Percentiles rank a stretch among this genome's conserved stretches.
Evolutionary conservation across 768 basidiomycete species (phyloP).

Genomic region (Floccularia luteovirens): DNA sequence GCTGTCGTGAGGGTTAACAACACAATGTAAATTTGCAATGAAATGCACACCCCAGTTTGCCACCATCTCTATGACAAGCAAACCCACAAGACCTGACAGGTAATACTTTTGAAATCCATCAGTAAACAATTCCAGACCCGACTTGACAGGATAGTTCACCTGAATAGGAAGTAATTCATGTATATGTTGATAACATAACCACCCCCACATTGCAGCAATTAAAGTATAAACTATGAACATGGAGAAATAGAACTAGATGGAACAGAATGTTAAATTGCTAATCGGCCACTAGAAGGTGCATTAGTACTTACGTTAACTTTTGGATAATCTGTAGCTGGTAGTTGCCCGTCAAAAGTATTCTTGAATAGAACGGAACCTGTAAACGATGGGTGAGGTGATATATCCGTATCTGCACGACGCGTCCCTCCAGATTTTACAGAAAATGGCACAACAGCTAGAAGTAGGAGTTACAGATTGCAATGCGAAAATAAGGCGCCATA

Average conservation of each 20-base stretch:
- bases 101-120: constrained; percentile 54
- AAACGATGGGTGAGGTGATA: constrained; percentile 70
- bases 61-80: constrained; percentile 91
- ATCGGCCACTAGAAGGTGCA: constrained; percentile 1
- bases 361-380: constrained; percentile 75
- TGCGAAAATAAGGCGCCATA: not conserved
- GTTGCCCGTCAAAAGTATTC: constrained; percentile 82
- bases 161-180: constrained; percentile 86
- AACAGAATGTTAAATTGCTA: not conserved
- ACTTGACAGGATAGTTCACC: constrained; percentile 28
- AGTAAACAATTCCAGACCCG: not conserved
- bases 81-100: constrained; percentile 78
- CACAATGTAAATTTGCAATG: not conserved
- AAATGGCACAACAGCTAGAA: constrained; percentile 77
- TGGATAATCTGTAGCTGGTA: constrained; percentile 92
- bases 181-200: constrained; percentile 73
- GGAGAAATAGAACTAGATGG: constrained; percentile 79
- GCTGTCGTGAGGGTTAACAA: constrained; percentile 29
- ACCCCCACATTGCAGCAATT: constrained; percentile 72
- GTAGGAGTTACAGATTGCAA: not conserved
- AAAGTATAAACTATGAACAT: constrained; percentile 77
- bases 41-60: constrained; percentile 69
- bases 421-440: constrained; percentile 49
- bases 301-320: constrained; percentile 79
- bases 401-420: constrained; percentile 37